These are phyloP conservation scores for Senecio squalidus DNA, from an alignment of 140 eudicot species.

Conservation along the genomic window DNA sequence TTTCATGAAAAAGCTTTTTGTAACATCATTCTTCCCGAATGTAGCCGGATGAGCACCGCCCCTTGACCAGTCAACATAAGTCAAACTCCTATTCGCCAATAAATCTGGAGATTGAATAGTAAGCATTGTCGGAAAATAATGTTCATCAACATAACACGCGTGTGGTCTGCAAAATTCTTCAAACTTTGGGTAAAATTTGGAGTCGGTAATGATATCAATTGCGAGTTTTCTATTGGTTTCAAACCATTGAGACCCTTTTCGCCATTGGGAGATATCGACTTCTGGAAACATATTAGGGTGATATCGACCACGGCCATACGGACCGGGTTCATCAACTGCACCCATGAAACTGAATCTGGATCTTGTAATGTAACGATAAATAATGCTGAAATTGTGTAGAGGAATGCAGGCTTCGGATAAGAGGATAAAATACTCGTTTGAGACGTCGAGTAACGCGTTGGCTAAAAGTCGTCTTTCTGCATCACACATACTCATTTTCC, in stretches of 20 bases:
- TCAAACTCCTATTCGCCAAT: constrained; percentile 60
- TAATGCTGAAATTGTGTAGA: constrained; percentile 51
- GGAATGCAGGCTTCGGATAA: constrained; percentile 82
- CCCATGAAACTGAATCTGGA: constrained; percentile 67
- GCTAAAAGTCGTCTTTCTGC: constrained; percentile 79
- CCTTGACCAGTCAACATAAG: constrained; percentile 82
- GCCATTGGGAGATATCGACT: constrained; percentile 60
- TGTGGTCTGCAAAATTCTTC: constrained; percentile 64
- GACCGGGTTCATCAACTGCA: constrained; percentile 64
- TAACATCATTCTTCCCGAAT: constrained; percentile 50
- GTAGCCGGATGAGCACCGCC: constrained; percentile 94
- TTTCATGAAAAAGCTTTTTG: constrained; percentile 39
- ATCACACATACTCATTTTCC: constrained; percentile 76
- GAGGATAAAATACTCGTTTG: constrained; percentile 74
- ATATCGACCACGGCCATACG: constrained; percentile 74
- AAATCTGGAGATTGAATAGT: constrained; percentile 47
- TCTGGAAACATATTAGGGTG: constrained; percentile 49
- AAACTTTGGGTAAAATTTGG: constrained; percentile 55
- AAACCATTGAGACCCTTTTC: constrained; percentile 95
- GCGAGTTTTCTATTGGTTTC: constrained; percentile 64
- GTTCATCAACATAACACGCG: constrained; percentile 75
- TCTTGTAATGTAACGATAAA: constrained; percentile 54
- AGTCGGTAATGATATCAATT: constrained; percentile 47
- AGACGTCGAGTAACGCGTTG: constrained; percentile 71
- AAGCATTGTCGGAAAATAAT: constrained; percentile 76